Conservation (phyloP, 306 rosid genomes). For the Cicer yamashitae region DNA sequence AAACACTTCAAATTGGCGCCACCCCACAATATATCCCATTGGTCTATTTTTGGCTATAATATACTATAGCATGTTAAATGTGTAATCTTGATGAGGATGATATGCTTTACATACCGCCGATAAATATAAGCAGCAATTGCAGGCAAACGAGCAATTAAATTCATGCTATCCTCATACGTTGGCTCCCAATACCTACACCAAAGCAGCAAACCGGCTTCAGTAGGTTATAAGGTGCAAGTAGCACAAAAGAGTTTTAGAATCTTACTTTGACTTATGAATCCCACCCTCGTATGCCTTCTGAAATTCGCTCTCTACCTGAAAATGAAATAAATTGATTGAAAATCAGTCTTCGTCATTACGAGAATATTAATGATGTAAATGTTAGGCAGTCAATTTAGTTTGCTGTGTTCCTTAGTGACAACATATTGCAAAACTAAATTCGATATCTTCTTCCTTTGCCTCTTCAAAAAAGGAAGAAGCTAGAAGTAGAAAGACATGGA, state of each 20-base stretch:
- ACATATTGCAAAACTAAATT: slow-evolving; percentile 10
- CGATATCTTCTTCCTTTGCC: neutral
- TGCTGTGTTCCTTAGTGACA: slow-evolving; percentile 24
- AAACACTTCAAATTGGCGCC: slow-evolving; percentile 22
- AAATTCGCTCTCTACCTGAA: slow-evolving; percentile 94
- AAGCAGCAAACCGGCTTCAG: slow-evolving; percentile 38
- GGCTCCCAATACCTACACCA: slow-evolving; percentile 95
- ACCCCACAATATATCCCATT: slow-evolving; percentile 27
- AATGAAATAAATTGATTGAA: slow-evolving; percentile 33
- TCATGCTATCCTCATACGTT: slow-evolving; percentile 89
- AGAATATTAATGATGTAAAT: slow-evolving; percentile 13
- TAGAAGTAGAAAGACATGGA: neutral
- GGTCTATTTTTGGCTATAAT: neutral
- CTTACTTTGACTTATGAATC: slow-evolving; percentile 75
- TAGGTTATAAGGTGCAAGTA: slow-evolving; percentile 39
- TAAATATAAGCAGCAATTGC: slow-evolving; percentile 89
- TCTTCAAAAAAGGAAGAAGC: slow-evolving; percentile 18
- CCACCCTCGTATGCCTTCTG: slow-evolving; percentile 91
- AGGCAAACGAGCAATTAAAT: slow-evolving; percentile 91
- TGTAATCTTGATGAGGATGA: slow-evolving; percentile 31
- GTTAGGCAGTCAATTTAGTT: slow-evolving; percentile 19
- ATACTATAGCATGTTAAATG: slow-evolving; percentile 11
- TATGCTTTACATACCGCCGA: slow-evolving; percentile 68
- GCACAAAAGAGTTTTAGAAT: slow-evolving; percentile 23
- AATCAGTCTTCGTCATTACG: slow-evolving; percentile 35